Base-by-base conservation (phyloP, 495 filamentous ascomycete genomes). In the Astrothelium subdiscretum region DNA sequence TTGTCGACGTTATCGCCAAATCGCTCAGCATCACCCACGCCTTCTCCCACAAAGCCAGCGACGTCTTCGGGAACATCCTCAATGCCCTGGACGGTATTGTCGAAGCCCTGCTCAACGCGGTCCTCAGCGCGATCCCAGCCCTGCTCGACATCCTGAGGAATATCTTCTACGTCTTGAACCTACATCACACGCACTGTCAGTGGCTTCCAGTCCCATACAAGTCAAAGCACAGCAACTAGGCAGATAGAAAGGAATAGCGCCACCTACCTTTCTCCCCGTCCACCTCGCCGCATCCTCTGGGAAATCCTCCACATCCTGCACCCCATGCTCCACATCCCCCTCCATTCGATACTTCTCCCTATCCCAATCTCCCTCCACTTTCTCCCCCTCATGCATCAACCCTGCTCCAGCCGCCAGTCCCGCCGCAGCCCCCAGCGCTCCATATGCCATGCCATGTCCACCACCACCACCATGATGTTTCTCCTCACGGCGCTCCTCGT, bases 391-490 rank as follows among this genome's bases (percentile, higher is more conserved):
- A 65, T 84, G 75, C 22, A 75, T 79, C 42, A 85, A 64, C 20
- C 85, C 63, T 1, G 81, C 85, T 26, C 83, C 83, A 20, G 76
- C 84, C 54, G 80, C 70, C 44, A 77, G 77, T 59, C 83, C 84
- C 4, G 81, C 74, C 0, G 81, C 84, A 48, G 84, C 64, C 58
- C 81, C 84, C 38, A 77, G 81, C 1, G 78, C 81, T 18, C 77
- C 83, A 26, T 74, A 79, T 38, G 77, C 52, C 35, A 83, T 40
- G 59, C 81, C 72, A 59, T 77, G 77, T 44, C 76, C 74, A 6
- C 65, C 57, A 31, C 59, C 48, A 4, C 69, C 79, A 77, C 63
- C 32, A 44, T 79, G 74, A 68, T 83, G 75, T 59, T 76, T 61
- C 59, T 73, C 63, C 27, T 73, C 66, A 40, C 10, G 52, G 6